Evolutionary conservation across 768 basidiomycete species (phyloP).

Genomic region (Leccinellum albellum): DNA sequence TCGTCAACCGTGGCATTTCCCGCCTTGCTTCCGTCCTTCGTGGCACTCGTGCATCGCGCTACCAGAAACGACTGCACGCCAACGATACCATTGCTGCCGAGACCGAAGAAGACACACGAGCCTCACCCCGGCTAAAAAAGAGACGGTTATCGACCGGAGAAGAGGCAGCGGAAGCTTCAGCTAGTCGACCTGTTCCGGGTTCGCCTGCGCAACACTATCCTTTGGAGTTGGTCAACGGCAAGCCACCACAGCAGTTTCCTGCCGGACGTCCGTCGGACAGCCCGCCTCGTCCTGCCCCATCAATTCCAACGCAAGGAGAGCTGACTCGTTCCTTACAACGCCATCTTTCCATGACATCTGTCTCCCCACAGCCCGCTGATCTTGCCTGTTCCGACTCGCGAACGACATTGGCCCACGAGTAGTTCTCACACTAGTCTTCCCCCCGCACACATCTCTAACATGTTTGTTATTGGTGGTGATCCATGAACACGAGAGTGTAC

Average conservation of each 20-base stretch:
- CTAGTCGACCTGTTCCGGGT: constrained; percentile 3
- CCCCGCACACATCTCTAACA: background rate
- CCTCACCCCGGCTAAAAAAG: constrained; percentile 27
- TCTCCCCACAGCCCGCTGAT: constrained; percentile 10
- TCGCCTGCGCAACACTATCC: constrained; percentile 7
- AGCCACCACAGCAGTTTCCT: constrained; percentile 30
- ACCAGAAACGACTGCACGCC: constrained; percentile 25
- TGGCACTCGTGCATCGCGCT: constrained; percentile 3
- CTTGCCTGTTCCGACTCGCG: constrained; percentile 20
- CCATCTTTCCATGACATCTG: constrained; percentile 25
- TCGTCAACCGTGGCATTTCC: constrained; percentile 20
- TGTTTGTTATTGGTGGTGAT: background rate
- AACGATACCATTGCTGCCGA: constrained; percentile 7
- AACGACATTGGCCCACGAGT: constrained; percentile 19
- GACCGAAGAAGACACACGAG: constrained; percentile 2
- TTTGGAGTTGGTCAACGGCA: constrained; percentile 26
- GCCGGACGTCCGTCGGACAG: constrained; percentile 18
- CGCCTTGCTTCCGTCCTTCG: constrained; percentile 17
- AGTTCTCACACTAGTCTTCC: background rate
- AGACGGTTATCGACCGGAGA: constrained; percentile 16
- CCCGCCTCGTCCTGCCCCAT: background rate
- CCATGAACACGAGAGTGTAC: constrained; percentile 3
- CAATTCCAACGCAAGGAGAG: constrained; percentile 7
- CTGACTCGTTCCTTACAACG: constrained; percentile 24
- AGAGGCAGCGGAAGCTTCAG: background rate